phyloP scores from a whole-genome alignment of 345 rosid species.

The Rhizophora mangle region DNA sequence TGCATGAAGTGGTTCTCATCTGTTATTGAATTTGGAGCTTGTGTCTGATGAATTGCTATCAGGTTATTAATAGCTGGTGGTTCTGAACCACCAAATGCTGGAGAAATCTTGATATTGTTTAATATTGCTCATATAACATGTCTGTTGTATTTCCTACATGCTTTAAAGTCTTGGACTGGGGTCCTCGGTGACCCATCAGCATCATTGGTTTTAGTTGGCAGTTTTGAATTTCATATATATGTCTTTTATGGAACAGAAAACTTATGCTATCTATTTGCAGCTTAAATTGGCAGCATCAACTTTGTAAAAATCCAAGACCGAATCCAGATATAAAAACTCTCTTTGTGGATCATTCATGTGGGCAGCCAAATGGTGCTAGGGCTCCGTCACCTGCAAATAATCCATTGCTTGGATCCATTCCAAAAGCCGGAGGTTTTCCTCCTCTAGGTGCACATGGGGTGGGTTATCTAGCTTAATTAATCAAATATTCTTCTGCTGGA shows the following conservation, averaged over 20 bases:
- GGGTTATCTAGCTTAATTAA: not conserved
- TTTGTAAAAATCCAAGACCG: conserved; percentile 35
- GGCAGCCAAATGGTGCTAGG: conserved; percentile 5
- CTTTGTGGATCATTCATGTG: conserved; percentile 45
- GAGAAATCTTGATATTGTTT: not conserved
- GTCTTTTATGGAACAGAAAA: conserved; percentile 8
- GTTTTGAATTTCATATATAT: not conserved
- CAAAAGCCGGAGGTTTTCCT: not conserved
- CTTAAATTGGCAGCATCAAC: conserved; percentile 54
- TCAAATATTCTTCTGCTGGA: not conserved
- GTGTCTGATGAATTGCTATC: not conserved
- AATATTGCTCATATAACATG: not conserved
- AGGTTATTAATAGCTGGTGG: not conserved
- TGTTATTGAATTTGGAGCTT: not conserved
- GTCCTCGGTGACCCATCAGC: not conserved
- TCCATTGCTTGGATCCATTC: conserved; percentile 22
- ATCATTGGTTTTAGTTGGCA: not conserved
- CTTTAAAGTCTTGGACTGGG: no score
- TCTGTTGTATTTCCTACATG: not conserved
- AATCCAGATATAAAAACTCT: conserved; percentile 43
- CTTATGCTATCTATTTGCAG: conserved; percentile 32
- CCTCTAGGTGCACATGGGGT: conserved; percentile 2
- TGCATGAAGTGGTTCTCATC: not conserved
- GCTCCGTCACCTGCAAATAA: conserved; percentile 14
- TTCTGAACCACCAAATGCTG: not conserved